Evolutionary conservation across 345 rosid genomes (phyloP).

Genomic region (Lumnitzera racemosa): DNA sequence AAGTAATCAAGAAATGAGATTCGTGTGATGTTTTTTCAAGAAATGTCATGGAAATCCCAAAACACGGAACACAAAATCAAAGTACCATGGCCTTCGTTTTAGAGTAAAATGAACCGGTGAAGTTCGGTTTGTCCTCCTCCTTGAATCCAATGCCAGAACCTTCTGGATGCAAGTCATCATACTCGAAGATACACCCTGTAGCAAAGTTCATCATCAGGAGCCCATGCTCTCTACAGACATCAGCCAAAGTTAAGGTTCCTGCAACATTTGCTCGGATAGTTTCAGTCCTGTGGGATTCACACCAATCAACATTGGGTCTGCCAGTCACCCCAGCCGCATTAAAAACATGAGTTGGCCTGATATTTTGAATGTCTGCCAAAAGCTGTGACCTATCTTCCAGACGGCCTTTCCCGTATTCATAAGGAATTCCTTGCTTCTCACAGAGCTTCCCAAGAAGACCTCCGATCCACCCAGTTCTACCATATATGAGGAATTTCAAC

Average conservation of each 20-base stretch:
- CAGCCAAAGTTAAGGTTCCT: conserved; percentile 42
- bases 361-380: conserved; percentile 32
- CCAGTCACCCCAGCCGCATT: conserved; percentile 52
- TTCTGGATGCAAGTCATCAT: conserved; percentile 33
- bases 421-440: conserved; percentile 39
- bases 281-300: conserved; percentile 41
- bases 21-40: not conserved
- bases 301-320: conserved; percentile 53
- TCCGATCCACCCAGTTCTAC: conserved; percentile 48
- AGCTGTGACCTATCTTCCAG: conserved; percentile 33
- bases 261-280: conserved; percentile 40
- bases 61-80: not conserved
- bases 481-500: conserved; percentile 39
- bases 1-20: not conserved
- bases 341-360: conserved; percentile 45
- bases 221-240: conserved; percentile 39
- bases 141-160: conserved; percentile 42
- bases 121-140: conserved; percentile 46
- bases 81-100: conserved; percentile 47
- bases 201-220: conserved; percentile 38
- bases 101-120: conserved; percentile 41
- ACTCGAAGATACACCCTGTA: conserved; percentile 48
- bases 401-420: conserved; percentile 42
- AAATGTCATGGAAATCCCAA: not conserved
- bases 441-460: conserved; percentile 40